phyloP scores from a whole-genome alignment of 2,329 filamentous ascomycete species.

The Diaporthe sp. region DNA sequence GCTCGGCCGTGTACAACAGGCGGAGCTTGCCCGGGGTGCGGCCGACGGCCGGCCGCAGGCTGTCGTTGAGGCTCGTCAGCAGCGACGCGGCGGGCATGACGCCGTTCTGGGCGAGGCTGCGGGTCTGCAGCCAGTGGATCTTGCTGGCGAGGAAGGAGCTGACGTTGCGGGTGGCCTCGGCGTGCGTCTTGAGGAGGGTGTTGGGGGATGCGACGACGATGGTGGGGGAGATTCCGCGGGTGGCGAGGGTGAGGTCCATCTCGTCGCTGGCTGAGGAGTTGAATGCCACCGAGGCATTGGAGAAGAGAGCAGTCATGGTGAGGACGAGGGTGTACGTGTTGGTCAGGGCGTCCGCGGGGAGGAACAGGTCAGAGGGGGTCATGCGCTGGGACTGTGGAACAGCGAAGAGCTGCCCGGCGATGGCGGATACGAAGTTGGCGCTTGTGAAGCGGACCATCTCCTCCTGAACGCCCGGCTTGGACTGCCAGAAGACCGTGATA shows the following conservation, averaged over 20 bases:
- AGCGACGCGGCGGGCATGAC: conserved; percentile 78
- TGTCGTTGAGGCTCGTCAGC: conserved; percentile 73
- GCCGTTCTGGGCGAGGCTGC: conserved; percentile 77
- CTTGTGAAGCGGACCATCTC: conserved; percentile 88
- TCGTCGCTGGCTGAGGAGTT: conserved; percentile 86
- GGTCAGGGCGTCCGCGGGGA: conserved; percentile 86
- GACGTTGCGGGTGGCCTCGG: conserved; percentile 70
- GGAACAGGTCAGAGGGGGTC: conserved; percentile 81
- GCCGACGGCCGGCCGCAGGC: conserved; percentile 71
- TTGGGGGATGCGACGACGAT: conserved; percentile 84
- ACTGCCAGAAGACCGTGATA: conserved; percentile 78
- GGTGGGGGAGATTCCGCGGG: conserved; percentile 82
- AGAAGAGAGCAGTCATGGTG: conserved; percentile 86
- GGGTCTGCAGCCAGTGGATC: conserved; percentile 80
- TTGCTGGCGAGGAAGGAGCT: conserved; percentile 75
- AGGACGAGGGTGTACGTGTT: conserved; percentile 84
- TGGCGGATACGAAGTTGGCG: conserved; percentile 86
- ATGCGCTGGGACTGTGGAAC: conserved; percentile 83
- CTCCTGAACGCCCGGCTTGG: conserved; percentile 63
- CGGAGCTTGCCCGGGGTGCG: conserved; percentile 81
- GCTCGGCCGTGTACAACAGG: conserved; percentile 84
- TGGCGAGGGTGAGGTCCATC: conserved; percentile 80
- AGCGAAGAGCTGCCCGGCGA: conserved; percentile 82
- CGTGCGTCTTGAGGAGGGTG: conserved; percentile 78
- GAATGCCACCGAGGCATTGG: conserved; percentile 86